phyloP scores from a whole-genome alignment of 257 asterid genomes.

The Anisodus tanguticus region DNA sequence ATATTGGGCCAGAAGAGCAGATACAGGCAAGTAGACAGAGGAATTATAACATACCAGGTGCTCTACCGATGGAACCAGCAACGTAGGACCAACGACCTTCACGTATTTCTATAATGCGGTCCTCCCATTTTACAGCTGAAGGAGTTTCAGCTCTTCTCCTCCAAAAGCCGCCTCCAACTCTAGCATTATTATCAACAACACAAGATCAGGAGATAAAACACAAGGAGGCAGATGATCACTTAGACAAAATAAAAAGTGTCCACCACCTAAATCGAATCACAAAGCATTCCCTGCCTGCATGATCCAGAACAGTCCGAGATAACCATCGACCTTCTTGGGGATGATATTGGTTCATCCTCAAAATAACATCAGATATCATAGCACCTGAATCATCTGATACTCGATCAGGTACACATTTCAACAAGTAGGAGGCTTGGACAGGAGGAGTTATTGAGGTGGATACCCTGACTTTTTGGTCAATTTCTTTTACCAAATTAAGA shows the following conservation, averaged over 20 bases:
- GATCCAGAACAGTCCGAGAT: conserved; percentile 87
- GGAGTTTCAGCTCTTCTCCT: conserved; percentile 93
- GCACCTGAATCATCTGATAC: conserved; percentile 94
- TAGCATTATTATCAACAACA: conserved; percentile 35
- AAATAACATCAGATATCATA: conserved; percentile 87
- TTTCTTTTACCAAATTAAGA: conserved; percentile 58
- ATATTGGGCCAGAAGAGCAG: conserved; percentile 4
- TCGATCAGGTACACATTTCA: conserved; percentile 87
- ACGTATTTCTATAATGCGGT: conserved; percentile 67
- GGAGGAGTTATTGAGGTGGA: conserved; percentile 90
- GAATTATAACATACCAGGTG: conserved; percentile 70
- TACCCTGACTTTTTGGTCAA: conserved; percentile 48
- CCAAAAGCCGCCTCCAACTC: conserved; percentile 90
- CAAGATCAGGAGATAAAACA: conserved; percentile 3
- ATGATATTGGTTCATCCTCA: conserved; percentile 75
- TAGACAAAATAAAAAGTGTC: neutral
- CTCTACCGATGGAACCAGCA: conserved; percentile 75
- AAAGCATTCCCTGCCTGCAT: conserved; percentile 91
- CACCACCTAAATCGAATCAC: conserved; percentile 78
- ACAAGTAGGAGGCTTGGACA: conserved; percentile 77
- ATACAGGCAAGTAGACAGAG: neutral
- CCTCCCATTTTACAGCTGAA: conserved; percentile 78
- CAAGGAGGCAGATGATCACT: neutral
- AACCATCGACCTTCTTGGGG: conserved; percentile 97
- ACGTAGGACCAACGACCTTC: conserved; percentile 96